Evolutionary conservation across 2,329 filamentous ascomycete genomes (phyloP), one percentile per base, ranked within the genome.

Genomic region (Cladosporium velox): DNA sequence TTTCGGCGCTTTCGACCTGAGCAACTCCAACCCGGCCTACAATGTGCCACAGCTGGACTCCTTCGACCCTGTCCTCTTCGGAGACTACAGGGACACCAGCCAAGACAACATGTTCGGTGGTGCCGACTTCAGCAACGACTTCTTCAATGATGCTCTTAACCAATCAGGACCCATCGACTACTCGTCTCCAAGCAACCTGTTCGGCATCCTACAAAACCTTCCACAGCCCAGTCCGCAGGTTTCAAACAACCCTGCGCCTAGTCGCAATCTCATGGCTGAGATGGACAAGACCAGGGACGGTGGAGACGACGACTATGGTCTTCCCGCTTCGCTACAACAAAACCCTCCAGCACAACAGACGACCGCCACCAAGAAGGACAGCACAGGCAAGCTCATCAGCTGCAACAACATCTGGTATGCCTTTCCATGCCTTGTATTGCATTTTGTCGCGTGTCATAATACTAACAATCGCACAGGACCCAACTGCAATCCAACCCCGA

Each of bases 361-460:
- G 21, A 49, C 57, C 41, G 62, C 66, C 57, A 67, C 61, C 60
- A 71, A 71, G 51, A 63, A 67, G 21, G 65, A 69, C 49, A 64
- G 52, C 38, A 59, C 64, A 4, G 83, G 86, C 35, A 83, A 90
- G 71, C 85, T 92, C 74, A 84, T 97, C 73, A 92, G 87, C 67
- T 97, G 93, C 80, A 93, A 91, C 72, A 93, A 95, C 77, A 93
- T 98, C 61, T 98, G 94, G 94, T 97, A 86, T 76, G 91, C 83
- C 30, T n/a, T 44, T 38, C 14, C 32, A 18, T 14, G 26, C n/a
- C 10, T 18, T 15, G 24, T 1, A 21, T 8, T 34, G 21, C 21
- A 4, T 21, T 1, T 12, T 3, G 7, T 6, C 41, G n/a, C 41
- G 8, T 21, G 4, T 21, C 30, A 2, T 26, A 14, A 18, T 30